A percentile compares a stretch with the other conserved stretches of the same genome.
These are phyloP conservation scores for Leccinum imitatum DNA, from an alignment of 768 basidiomycete species.

Conservation along the genomic window DNA sequence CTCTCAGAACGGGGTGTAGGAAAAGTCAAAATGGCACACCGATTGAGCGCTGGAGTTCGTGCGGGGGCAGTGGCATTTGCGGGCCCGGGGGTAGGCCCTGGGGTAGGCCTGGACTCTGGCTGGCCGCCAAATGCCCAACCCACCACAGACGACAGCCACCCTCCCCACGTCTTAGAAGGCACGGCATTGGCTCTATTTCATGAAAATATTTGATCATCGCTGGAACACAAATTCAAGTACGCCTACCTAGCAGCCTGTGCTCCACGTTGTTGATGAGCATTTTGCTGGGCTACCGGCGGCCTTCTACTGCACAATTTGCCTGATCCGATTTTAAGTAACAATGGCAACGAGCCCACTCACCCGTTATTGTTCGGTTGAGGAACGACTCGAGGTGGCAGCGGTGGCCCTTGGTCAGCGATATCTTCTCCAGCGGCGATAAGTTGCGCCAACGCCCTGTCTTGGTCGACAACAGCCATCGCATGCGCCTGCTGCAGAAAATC, in stretches of 20 bases:
- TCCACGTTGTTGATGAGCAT: neutral
- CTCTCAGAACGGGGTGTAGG: neutral
- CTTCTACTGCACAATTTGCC: conserved; percentile 3
- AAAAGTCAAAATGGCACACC: conserved; percentile 10
- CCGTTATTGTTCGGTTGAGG: neutral
- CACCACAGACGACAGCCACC: conserved; percentile 23
- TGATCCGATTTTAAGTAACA: conserved; percentile 1
- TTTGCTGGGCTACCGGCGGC: neutral
- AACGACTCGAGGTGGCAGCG: neutral
- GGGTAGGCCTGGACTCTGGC: neutral
- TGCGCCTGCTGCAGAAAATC: conserved; percentile 27
- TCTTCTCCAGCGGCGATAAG: conserved; percentile 15
- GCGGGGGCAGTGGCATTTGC: neutral
- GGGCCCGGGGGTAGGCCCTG: no score
- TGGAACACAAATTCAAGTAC: neutral
- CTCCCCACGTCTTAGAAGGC: conserved; percentile 12
- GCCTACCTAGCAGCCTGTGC: conserved; percentile 13
- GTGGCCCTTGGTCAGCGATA: neutral
- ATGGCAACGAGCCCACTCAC: neutral
- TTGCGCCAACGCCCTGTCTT: conserved; percentile 26
- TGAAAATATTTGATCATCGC: neutral
- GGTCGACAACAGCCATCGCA: conserved; percentile 13
- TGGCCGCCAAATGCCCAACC: neutral
- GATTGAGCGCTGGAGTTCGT: conserved; percentile 1
- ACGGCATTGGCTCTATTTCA: neutral